Base-by-base conservation (phyloP, 345 rosid genomes). In the Eucalyptus marginata region DNA sequence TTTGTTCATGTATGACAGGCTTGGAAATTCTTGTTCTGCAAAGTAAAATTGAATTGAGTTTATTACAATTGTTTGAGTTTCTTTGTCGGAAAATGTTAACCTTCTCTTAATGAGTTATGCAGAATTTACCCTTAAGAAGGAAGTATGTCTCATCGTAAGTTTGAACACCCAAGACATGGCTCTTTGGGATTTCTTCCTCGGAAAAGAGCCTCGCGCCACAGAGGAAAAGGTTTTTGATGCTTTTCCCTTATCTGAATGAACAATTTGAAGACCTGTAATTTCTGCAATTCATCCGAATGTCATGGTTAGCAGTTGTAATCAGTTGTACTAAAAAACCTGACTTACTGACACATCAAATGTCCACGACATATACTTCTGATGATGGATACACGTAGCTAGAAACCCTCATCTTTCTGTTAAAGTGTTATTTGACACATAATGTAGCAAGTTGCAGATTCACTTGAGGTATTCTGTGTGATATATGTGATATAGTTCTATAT, bases 121-220 rank as follows among this genome's bases (percentile, higher is more conserved):
- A 88, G 89, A 54, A 17, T 27, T 51, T 81, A 88, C 52, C 88
- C 46, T 47, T 29, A 10, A 86, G 71, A 44, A 81, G 88, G 90
- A 88, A 92, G 90, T 86, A 96, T 96, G 99, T 97, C 99, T 90
- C 99, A 97, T 92, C 93, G 99, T 89, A 97, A 97, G 94, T 96
- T 97, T 94, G 97, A 97, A 91, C 98, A 97, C 93, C 98, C 97
- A 27, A 93, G 98, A 89, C 98, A 96, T 86, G 99, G 98, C 52
- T 97, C 99, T 62, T 90, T 97, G 90, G 99, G 99, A 84, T 97
- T 97, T 89, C 98, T 97, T 88, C 98, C 98, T 15, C 94, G 98
- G 93, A 96, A 97, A 90, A 92, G 99, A 85, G 94, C 98, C 68
- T 86, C 94, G 68, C 94, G 97, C 52, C 98, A 95, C 79, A 93